Evolutionary conservation across 169 alveolate species (phyloP), one percentile per base, ranked within the genome.

Genomic region (Plasmodium falciparum): DNA sequence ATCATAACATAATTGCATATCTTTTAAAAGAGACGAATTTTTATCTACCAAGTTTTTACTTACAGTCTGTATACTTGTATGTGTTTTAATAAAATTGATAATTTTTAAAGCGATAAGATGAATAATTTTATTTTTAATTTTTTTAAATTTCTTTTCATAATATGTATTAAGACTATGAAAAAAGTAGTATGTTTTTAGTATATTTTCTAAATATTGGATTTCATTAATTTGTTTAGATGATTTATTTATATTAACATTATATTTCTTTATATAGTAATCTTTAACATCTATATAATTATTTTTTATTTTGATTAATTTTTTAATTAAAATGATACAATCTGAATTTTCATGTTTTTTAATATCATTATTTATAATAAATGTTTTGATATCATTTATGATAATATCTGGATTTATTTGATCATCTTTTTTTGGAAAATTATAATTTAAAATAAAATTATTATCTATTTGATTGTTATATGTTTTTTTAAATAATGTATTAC

Each of bases 281-380:
- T 83, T 83, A 8, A 83, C 91, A 56, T 83, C 52, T 39, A 70
- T 83, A 39, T 83, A 83, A 15, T 83, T 73, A 83, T 83, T 70
- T 83, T 83, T 83, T 52, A 83, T 61, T 83, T 70, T 83, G n/a
- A 83, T 71, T 39, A 83, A 45, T 83, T 83, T 83, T 83, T 71
- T 83, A 15, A 83, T 26, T 56, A 83, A 43, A 9, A 12, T n/a
- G 20, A 6, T 29, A 50, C 91, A 83, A 20, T 58, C 73, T 47
- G 61, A 24, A 20, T 69, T 71, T 6, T 83, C 85, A 49, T 45
- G 22, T 26, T 67, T 83, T 63, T 71, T 59, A 11, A 13, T 39
- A 43, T 83, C 74, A 13, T 49, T 52, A 29, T 17, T 54, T 54
- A 56, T 56, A 45, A 83, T 45, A 20, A 13, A 24, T 20, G 56